Conservation (phyloP, 257 asterid genomes). For the Mentha longifolia region DNA sequence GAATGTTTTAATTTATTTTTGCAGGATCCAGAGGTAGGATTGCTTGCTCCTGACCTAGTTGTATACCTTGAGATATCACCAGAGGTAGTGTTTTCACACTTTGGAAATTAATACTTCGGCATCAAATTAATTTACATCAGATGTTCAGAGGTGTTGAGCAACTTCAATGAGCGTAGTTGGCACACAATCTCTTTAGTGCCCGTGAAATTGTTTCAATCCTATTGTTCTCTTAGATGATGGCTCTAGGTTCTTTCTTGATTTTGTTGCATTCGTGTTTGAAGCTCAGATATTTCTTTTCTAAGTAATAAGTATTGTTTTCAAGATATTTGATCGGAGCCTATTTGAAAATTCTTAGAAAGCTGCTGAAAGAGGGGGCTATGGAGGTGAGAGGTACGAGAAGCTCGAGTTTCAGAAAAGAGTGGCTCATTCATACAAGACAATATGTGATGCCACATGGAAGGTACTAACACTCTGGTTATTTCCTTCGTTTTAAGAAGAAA, state of each 20-base stretch:
- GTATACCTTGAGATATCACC: slow-evolving; percentile 89
- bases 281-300: slow-evolving; percentile 8
- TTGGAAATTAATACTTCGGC: slow-evolving; percentile 11
- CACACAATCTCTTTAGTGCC: too few relatives aligned
- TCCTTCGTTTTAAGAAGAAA: not conserved
- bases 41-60: slow-evolving; percentile 94
- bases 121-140: slow-evolving; percentile 1
- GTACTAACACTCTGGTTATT: slow-evolving; percentile 41
- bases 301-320: not conserved
- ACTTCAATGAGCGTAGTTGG: not conserved
- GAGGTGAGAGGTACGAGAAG: slow-evolving; percentile 93
- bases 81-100: slow-evolving; percentile 59
- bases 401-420: slow-evolving; percentile 91
- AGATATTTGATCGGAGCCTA: not conserved
- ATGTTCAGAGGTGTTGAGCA: slow-evolving; percentile 3
- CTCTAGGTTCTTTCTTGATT: not conserved
- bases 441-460: slow-evolving; percentile 85
- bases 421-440: slow-evolving; percentile 57
- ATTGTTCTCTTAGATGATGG: not conserved
- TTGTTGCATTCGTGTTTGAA: slow-evolving; percentile 12
- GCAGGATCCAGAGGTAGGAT: slow-evolving; percentile 90
- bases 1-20: slow-evolving; percentile 5
- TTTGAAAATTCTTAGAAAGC: slow-evolving; percentile 61
- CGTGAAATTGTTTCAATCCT: not conserved
- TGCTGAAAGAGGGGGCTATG: slow-evolving; percentile 95